These are phyloP conservation scores for Lavandula angustifolia DNA, from an alignment of 257 asterid species.

Conservation along the genomic window DNA sequence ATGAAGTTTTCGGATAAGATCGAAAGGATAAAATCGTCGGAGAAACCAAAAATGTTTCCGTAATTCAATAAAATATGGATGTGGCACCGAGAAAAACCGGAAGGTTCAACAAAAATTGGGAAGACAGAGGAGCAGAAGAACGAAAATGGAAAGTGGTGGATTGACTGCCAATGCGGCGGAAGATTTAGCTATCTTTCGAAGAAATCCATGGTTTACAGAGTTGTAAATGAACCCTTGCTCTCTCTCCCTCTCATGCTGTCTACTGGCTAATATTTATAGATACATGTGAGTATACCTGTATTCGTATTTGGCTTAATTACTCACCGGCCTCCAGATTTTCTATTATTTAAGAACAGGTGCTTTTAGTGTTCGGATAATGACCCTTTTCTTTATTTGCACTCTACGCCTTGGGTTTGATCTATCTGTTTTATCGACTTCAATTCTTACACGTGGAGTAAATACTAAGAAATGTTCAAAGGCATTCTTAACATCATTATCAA, in stretches of 20 bases:
- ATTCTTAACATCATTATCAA: no score
- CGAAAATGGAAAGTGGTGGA: not conserved
- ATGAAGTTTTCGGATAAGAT: conserved; percentile 23
- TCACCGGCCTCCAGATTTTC: conserved; percentile 12
- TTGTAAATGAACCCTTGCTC: conserved; percentile 22
- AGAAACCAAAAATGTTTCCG: conserved; percentile 28
- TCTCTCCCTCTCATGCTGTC: conserved; percentile 5
- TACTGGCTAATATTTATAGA: no score
- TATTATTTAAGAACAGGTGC: conserved; percentile 7
- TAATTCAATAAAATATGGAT: conserved; percentile 24
- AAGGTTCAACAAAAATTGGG: conserved; percentile 24
- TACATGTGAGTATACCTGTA: no score
- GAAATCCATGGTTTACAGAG: conserved; percentile 35
- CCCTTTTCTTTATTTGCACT: conserved; percentile 15
- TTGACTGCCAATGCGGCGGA: not conserved
- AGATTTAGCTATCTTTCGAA: conserved; percentile 32
- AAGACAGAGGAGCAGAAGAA: conserved; percentile 1
- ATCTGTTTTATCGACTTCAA: no score
- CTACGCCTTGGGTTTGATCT: no score
- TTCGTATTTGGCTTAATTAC: conserved; percentile 14
- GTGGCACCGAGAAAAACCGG: conserved; percentile 23
- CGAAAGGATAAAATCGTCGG: conserved; percentile 28
- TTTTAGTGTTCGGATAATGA: not conserved
- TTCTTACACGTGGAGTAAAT: no score
- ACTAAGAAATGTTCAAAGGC: no score